Percentiles rank a stretch among this genome's conserved stretches.
Conservation (phyloP, 2,329 filamentous ascomycete genomes). For the Endoconidiophora polonica region DNA sequence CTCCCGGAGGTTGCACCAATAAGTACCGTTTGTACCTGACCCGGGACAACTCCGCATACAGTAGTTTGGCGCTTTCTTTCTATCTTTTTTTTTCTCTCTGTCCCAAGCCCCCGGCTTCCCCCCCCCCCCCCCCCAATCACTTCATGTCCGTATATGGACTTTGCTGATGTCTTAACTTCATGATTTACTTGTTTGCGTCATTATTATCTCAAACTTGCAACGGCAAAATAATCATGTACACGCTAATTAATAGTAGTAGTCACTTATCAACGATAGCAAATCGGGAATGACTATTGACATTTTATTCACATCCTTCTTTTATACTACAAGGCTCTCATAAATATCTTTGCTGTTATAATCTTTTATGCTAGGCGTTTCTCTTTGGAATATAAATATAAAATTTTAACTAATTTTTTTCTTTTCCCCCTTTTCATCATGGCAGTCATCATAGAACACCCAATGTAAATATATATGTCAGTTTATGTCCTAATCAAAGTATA, state of each 20-base stretch:
- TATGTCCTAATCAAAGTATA: not conserved
- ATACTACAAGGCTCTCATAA: not conserved
- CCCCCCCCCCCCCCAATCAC: not conserved
- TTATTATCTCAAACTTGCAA: too few species aligned
- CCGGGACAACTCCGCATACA: too few species aligned
- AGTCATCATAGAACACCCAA: not conserved
- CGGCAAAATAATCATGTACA: too few species aligned
- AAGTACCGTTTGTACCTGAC: too few species aligned
- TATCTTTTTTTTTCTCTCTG: not conserved
- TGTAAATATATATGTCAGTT: not conserved
- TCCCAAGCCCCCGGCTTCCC: not conserved
- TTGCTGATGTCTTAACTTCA: not conserved
- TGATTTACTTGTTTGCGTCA: not conserved
- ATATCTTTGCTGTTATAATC: not conserved
- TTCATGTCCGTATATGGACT: slow-evolving; percentile 4
- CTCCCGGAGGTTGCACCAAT: too few species aligned
- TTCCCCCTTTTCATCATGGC: slow-evolving; percentile 2
- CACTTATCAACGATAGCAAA: not conserved
- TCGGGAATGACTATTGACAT: too few species aligned
- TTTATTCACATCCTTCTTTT: not conserved
- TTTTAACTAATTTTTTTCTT: not conserved
- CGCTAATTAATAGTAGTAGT: not conserved
- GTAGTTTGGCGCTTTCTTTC: too few species aligned
- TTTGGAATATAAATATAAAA: not conserved
- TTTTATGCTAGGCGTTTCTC: not conserved